Percentiles rank a stretch among this genome's conserved stretches.
These are phyloP conservation scores for Ambrosia artemisiifolia DNA, from an alignment of 129 eudicot species.

Conservation along the genomic window DNA sequence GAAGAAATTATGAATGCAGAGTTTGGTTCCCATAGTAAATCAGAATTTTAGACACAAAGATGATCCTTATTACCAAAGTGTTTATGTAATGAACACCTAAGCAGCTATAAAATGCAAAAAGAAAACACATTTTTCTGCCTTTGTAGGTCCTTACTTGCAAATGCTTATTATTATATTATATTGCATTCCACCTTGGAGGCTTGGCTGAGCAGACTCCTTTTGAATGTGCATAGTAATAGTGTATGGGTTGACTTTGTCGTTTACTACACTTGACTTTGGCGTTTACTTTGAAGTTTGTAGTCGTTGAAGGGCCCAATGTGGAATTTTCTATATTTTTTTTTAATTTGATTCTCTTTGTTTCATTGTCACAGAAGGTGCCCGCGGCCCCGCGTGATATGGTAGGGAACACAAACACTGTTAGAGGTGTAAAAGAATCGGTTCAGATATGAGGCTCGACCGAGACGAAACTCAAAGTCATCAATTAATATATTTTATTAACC, in stretches of 20 bases:
- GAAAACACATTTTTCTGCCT: slow-evolving; percentile 1
- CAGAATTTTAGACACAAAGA: background rate
- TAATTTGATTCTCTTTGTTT: too few relatives aligned
- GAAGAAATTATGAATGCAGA: slow-evolving; percentile 28
- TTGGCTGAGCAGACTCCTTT: background rate
- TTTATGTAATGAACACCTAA: background rate
- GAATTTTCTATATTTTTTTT: too few relatives aligned
- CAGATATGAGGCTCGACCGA: too few relatives aligned
- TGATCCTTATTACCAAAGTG: background rate
- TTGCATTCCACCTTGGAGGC: background rate
- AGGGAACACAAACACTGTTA: too few relatives aligned
- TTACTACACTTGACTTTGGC: too few relatives aligned
- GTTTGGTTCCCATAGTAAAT: slow-evolving; percentile 31
- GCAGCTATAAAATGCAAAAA: background rate
- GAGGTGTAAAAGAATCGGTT: too few relatives aligned
- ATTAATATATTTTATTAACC: too few relatives aligned
- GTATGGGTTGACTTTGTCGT: background rate
- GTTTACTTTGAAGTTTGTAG: background rate
- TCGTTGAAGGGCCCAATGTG: too few relatives aligned
- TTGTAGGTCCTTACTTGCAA: background rate
- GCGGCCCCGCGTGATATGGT: too few relatives aligned
- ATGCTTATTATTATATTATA: background rate
- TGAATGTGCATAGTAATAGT: background rate
- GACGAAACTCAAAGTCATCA: too few relatives aligned
- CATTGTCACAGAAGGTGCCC: too few relatives aligned